A percentile compares a stretch with the other conserved stretches of the same genome.
Evolutionary conservation across 305 asterid genomes (phyloP).

Genomic region (Ruellia speciosa): DNA sequence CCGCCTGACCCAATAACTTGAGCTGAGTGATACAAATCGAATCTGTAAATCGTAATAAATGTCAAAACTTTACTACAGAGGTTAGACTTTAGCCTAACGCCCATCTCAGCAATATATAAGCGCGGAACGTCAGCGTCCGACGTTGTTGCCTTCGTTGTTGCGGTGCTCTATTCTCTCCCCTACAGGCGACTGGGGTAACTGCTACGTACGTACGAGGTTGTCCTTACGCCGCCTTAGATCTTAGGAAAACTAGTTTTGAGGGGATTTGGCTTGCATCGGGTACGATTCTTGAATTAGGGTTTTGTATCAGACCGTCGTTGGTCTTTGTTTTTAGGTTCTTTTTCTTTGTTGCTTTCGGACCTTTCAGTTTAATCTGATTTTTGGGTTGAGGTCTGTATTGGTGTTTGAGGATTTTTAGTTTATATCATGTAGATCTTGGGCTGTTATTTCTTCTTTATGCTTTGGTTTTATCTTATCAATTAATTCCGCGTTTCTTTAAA

Average conservation of each 20-base stretch:
- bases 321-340: neutral
- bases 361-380: neutral
- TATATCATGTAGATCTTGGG: neutral
- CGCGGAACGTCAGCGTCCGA: neutral
- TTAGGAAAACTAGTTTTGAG: neutral
- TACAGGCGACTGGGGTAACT: neutral
- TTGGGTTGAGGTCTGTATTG: neutral
- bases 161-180: neutral
- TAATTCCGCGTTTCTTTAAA: neutral
- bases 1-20: too few relatives aligned
- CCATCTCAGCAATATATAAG: neutral
- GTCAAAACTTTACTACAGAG: too few relatives aligned
- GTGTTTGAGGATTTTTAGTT: neutral
- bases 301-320: slow-evolving; percentile 5
- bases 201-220: neutral
- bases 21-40: too few relatives aligned
- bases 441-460: neutral
- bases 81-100: neutral
- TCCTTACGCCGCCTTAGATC: neutral
- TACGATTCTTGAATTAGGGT: slow-evolving; percentile 20
- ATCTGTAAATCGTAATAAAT: too few relatives aligned
- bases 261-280: slow-evolving; percentile 20
- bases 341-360: neutral
- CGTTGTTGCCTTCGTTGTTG: neutral
- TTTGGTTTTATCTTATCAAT: neutral